Base-by-base conservation (phyloP, 192 early-diverging fungal genomes). In the Linnemannia elongata region DNA sequence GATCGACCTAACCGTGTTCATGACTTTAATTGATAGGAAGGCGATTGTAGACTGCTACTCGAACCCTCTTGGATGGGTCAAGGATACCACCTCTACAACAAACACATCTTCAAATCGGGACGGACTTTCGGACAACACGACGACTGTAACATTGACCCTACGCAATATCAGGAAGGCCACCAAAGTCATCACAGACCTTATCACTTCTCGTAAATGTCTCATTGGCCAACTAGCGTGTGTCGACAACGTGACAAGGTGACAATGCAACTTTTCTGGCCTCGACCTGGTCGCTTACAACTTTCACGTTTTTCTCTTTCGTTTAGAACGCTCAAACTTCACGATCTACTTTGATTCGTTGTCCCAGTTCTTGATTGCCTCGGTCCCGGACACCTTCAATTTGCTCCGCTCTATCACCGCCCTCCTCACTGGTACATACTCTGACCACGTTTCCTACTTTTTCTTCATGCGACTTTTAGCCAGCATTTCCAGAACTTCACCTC, bases 321-420 rank as follows among this genome's bases (percentile, higher is more conserved):
- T 81, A 86, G 84, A 74, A 35, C 20, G 69, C 12, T 42, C 45
- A 7, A 81, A 72, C n/a, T 77, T 81, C 38, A 81, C 85, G 1
- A 52, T 87, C 18, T 87, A 87, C 27, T 87, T 87, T 75, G 85
- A 87, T 27, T 87, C 85, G 0, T 63, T 87, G 3, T 81, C 79
- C 0, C 85, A 76, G 47, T 81, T 87, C 70, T 68, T 87, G 27
- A 41, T 55, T 0, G 76, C 76, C 27, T 87, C 85, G 4, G 85
- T 87, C 8, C 76, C 85, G 9, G 80, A 81, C 52, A 87, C 85
- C 3, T 87, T 87, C 27, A 87, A 87, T 68, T 75, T 87, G 80
- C 77, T 87, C 79, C 75, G 85, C 54, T 87, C 85, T 1, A 77
- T 78, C 22, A 87, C 76, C 55, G 68, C 76, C n/a, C 36, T 81